A percentile compares a stretch with the other conserved stretches of the same genome.
These are phyloP conservation scores for Populus simonii DNA, from an alignment of 345 rosid genomes.

Conservation along the genomic window DNA sequence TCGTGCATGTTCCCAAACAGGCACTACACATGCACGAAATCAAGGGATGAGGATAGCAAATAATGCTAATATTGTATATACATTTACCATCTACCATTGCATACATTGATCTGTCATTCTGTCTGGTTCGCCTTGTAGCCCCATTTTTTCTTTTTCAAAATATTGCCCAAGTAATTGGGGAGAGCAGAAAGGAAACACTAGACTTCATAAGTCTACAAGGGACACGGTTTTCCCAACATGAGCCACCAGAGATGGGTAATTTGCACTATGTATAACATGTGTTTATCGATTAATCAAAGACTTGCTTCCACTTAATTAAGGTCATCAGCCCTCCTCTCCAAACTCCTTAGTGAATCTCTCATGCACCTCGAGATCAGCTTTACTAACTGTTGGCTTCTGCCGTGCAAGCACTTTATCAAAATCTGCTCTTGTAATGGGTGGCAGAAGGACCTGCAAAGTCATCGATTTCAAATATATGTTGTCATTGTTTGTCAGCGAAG, in stretches of 20 bases:
- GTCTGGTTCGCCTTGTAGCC: not conserved
- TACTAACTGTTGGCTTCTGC: slow-evolving; percentile 90
- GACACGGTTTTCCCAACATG: not conserved
- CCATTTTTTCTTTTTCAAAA: not conserved
- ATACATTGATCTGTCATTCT: not conserved
- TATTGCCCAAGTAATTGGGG: not conserved
- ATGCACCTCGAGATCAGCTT: slow-evolving; percentile 77
- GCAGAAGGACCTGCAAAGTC: slow-evolving; percentile 71
- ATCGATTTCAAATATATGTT: not conserved
- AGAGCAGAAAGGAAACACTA: not conserved
- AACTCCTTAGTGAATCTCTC: slow-evolving; percentile 93
- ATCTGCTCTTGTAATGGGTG: slow-evolving; percentile 70
- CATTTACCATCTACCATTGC: not conserved
- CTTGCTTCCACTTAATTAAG: not conserved
- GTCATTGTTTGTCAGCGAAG: not conserved
- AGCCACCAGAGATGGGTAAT: not conserved
- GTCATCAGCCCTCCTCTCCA: slow-evolving; percentile 81
- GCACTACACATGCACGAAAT: too few relatives aligned
- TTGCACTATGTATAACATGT: not conserved
- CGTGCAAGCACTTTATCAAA: slow-evolving; percentile 85
- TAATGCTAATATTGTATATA: not conserved
- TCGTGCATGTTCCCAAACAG: not conserved
- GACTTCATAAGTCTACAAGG: not conserved
- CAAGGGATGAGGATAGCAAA: not conserved
- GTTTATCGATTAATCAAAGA: not conserved